Evolutionary conservation across 768 basidiomycete species (phyloP).

Genomic region (Hemileccinum impolitum): DNA sequence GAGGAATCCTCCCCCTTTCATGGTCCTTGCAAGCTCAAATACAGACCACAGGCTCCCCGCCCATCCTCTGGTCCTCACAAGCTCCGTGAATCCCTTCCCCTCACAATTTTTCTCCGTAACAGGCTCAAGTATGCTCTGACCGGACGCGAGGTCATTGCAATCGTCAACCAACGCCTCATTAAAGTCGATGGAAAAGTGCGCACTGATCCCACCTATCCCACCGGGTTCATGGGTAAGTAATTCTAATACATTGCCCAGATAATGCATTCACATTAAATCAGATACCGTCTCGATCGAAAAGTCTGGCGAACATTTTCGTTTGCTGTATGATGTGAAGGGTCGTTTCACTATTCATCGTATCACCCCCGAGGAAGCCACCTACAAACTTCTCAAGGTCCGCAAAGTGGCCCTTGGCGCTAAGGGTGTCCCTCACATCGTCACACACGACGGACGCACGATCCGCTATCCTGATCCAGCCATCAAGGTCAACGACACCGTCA

Average conservation of each 20-base stretch:
- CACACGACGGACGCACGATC: slow-evolving; percentile 99
- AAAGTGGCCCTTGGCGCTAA: slow-evolving; percentile 88
- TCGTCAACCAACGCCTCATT: slow-evolving; percentile 94
- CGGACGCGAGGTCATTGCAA: slow-evolving; percentile 92
- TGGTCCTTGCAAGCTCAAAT: slow-evolving; percentile 5
- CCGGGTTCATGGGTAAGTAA: slow-evolving; percentile 92
- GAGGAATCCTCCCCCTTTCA: slow-evolving; percentile 30
- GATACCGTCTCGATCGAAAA: slow-evolving; percentile 98
- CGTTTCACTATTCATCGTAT: slow-evolving; percentile 99
- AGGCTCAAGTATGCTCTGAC: slow-evolving; percentile 98
- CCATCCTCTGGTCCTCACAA: slow-evolving; percentile 99
- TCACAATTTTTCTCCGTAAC: slow-evolving; percentile 97
- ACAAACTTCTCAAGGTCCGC: slow-evolving; percentile 95
- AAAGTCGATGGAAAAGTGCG: slow-evolving; percentile 99
- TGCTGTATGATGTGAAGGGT: slow-evolving; percentile 98
- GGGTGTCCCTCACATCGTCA: slow-evolving; percentile 95
- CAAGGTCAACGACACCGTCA: slow-evolving; percentile 96
- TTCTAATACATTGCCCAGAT: not conserved
- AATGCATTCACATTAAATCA: slow-evolving; percentile 27
- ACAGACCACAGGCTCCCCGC: slow-evolving; percentile 72
- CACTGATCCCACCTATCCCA: slow-evolving; percentile 94
- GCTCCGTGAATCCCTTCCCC: slow-evolving; percentile 96
- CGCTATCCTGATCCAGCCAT: slow-evolving; percentile 97
- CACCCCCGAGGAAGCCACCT: slow-evolving; percentile 93
- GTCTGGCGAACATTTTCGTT: slow-evolving; percentile 98